Conservation (phyloP, 2,329 filamentous ascomycete genomes). For the Pseudocercospora cruenta region DNA sequence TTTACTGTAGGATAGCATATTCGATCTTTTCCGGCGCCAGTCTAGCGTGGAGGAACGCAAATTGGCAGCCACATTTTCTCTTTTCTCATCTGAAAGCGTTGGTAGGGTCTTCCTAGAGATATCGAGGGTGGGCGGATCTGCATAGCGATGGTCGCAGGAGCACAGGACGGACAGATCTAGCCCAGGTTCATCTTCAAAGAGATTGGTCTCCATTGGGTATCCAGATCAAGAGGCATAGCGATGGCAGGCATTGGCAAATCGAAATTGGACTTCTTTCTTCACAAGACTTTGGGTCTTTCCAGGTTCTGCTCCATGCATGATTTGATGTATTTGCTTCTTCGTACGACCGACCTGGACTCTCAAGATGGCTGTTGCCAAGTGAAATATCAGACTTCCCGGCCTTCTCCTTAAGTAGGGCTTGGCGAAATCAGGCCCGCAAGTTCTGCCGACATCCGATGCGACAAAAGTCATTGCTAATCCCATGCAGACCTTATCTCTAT, state of each 20-base stretch:
- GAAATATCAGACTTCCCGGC: too few species aligned
- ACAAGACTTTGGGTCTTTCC: constrained; percentile 16
- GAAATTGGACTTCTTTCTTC: neutral
- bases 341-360: neutral
- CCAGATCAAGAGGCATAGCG: neutral
- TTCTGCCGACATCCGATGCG: neutral
- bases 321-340: neutral
- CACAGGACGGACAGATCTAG: constrained; percentile 11
- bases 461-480: neutral
- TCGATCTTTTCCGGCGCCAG: constrained; percentile 6
- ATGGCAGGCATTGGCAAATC: neutral
- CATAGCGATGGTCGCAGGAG: constrained; percentile 9
- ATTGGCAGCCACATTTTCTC: neutral
- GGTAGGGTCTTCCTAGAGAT: neutral
- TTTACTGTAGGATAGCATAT: constrained; percentile 18
- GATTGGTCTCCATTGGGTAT: constrained; percentile 1
- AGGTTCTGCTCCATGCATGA: constrained; percentile 44
- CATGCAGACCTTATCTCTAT: neutral
- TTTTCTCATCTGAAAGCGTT: neutral
- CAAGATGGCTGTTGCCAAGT: neutral
- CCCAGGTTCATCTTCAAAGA: neutral
- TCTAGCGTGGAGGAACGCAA: neutral
- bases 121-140: constrained; percentile 6
- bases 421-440: neutral
- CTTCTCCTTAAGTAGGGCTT: neutral